Evolutionary conservation across 2,329 filamentous ascomycete species (phyloP).

Genomic region (Sclerotinia spermophila): DNA sequence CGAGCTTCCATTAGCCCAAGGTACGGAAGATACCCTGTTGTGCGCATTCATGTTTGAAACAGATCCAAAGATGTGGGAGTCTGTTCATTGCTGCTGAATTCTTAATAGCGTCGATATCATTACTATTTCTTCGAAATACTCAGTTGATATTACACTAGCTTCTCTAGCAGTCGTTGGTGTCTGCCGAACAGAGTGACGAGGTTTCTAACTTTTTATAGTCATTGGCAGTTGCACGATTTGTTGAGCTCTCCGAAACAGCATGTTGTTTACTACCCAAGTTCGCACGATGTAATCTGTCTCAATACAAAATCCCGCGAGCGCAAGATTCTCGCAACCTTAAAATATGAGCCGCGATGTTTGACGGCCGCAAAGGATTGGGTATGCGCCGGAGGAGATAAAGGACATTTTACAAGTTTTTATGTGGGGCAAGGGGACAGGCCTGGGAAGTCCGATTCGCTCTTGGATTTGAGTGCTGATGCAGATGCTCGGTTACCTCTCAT

Average conservation of each 20-base stretch:
- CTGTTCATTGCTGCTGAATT: background rate
- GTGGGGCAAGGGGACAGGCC: slow-evolving; percentile 25
- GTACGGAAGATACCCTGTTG: slow-evolving; percentile 43
- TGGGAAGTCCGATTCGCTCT: slow-evolving; percentile 5
- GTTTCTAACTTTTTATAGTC: slow-evolving; percentile 45
- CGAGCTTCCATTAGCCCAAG: slow-evolving; percentile 62
- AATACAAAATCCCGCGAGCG: slow-evolving; percentile 66
- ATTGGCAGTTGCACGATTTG: slow-evolving; percentile 87
- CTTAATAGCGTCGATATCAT: background rate
- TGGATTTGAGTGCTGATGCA: slow-evolving; percentile 42
- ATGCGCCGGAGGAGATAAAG: slow-evolving; percentile 83
- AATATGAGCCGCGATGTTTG: slow-evolving; percentile 77
- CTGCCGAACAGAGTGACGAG: background rate
- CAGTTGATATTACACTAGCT: background rate
- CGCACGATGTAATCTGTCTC: slow-evolving; percentile 66
- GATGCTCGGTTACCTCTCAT: slow-evolving; percentile 56
- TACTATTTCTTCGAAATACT: background rate
- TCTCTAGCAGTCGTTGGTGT: background rate
- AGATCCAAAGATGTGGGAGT: background rate
- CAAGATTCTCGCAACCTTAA: slow-evolving; percentile 68
- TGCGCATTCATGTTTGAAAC: background rate
- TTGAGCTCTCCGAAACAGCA: slow-evolving; percentile 76
- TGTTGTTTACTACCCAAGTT: slow-evolving; percentile 80
- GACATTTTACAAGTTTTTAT: slow-evolving; percentile 61
- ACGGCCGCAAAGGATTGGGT: slow-evolving; percentile 85